These are phyloP conservation scores for Yamadazyma epiphylla DNA, from an alignment of 1,139 yeast species.

Conservation along the genomic window DNA sequence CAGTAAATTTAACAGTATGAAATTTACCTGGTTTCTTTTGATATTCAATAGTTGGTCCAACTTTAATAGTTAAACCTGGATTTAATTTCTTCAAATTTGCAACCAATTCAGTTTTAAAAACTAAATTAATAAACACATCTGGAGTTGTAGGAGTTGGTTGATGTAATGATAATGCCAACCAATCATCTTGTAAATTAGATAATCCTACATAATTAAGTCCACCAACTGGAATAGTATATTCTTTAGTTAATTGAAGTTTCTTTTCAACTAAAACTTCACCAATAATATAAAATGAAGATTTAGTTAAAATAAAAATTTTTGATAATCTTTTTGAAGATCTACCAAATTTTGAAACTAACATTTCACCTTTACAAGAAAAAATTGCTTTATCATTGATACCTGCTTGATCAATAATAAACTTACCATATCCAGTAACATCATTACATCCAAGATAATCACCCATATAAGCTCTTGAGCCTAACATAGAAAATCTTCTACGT, in stretches of 20 bases:
- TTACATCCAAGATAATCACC: conserved; percentile 93
- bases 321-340: conserved; percentile 81
- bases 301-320: conserved; percentile 69
- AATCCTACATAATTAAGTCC: conserved; percentile 63
- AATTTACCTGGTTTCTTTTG: conserved; percentile 88
- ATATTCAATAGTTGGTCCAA: conserved; percentile 74
- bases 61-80: conserved; percentile 54
- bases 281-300: conserved; percentile 58
- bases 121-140: conserved; percentile 76
- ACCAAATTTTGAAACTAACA: conserved; percentile 82
- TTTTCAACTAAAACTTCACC: conserved; percentile 72
- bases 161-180: conserved; percentile 75
- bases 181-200: conserved; percentile 82
- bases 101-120: conserved; percentile 85
- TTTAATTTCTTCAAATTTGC: conserved; percentile 70
- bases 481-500: conserved; percentile 81
- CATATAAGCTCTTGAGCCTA: conserved; percentile 88
- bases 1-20: conserved; percentile 67
- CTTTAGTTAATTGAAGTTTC: conserved; percentile 64
- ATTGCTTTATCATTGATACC: conserved; percentile 69
- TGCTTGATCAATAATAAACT: conserved; percentile 59
- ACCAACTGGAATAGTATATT: conserved; percentile 57
- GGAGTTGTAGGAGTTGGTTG: conserved; percentile 54
- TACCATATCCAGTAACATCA: conserved; percentile 66
- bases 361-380: conserved; percentile 81